phyloP scores from a whole-genome alignment of 2,329 filamentous ascomycete species.

The Sporothrix mexicana region DNA sequence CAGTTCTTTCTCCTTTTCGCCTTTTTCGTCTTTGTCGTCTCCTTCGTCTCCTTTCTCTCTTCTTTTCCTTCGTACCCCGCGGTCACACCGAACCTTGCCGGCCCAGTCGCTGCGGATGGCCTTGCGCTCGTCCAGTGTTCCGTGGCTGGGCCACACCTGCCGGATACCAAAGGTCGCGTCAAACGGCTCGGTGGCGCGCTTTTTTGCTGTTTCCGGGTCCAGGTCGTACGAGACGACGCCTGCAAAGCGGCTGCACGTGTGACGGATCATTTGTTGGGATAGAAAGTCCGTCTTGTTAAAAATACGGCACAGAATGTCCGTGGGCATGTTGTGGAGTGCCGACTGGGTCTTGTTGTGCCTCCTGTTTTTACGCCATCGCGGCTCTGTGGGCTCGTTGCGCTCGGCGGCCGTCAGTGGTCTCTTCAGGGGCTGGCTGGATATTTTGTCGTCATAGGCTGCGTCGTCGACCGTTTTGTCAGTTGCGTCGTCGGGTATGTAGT shows the following conservation, averaged over 20 bases:
- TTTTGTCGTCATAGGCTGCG: not conserved
- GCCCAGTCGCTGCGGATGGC: not conserved
- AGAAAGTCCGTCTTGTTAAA: constrained; percentile 7
- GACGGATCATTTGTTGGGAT: constrained; percentile 1
- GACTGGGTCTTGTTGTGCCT: not conserved
- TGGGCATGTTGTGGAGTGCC: constrained; percentile 5
- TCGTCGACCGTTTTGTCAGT: not conserved
- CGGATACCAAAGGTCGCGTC: not conserved
- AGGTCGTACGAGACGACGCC: not conserved
- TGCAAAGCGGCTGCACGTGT: not conserved
- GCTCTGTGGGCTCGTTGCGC: not conserved
- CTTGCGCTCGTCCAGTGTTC: not conserved
- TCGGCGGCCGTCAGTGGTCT: not conserved
- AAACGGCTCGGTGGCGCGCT: not conserved
- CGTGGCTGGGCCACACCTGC: constrained; percentile 1
- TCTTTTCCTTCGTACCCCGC: not conserved
- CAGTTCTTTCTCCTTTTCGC: not conserved
- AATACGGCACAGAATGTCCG: not conserved
- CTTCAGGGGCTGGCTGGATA: not conserved
- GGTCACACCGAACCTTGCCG: not conserved
- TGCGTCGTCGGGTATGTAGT: not conserved
- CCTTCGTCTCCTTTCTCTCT: not conserved
- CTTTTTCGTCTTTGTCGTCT: not conserved
- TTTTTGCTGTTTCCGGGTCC: not conserved
- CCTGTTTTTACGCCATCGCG: not conserved